These are phyloP conservation scores for Penicillium olsonii DNA, from an alignment of 2,329 filamentous ascomycete species.

Conservation along the genomic window DNA sequence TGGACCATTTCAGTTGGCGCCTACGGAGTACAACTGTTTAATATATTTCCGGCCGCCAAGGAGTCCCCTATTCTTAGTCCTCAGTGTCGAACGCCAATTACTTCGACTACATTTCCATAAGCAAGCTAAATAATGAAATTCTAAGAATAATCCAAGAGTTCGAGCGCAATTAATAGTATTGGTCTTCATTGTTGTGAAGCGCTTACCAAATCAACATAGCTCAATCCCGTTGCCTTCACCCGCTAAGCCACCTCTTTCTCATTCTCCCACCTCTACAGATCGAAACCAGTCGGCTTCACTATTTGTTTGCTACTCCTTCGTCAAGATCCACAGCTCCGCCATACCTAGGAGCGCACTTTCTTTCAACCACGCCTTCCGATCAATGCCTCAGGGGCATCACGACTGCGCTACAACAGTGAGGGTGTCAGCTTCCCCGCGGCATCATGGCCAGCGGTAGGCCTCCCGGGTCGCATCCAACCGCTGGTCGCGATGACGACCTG, in stretches of 20 bases:
- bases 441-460: constrained; percentile 56
- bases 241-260: constrained; percentile 27
- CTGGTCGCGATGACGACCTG: constrained; percentile 47
- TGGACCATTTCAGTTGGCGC: not conserved
- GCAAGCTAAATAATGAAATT: not conserved
- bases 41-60: constrained; percentile 20
- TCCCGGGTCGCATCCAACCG: constrained; percentile 50
- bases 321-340: constrained; percentile 3
- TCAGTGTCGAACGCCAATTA: constrained; percentile 3
- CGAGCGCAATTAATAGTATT: not conserved
- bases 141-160: not conserved
- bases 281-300: not conserved
- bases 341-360: constrained; percentile 10
- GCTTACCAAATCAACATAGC: constrained; percentile 22
- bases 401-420: constrained; percentile 28
- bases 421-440: constrained; percentile 38
- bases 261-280: constrained; percentile 5
- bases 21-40: not conserved
- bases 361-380: constrained; percentile 21
- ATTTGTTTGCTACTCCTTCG: constrained; percentile 5
- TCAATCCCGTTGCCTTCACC: constrained; percentile 22
- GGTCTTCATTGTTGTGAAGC: constrained; percentile 3
- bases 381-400: constrained; percentile 43
- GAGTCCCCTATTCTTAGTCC: constrained; percentile 16
- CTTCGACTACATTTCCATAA: not conserved